Base-by-base conservation (phyloP, 306 rosid species). In the Dalbergia oliveri region DNA sequence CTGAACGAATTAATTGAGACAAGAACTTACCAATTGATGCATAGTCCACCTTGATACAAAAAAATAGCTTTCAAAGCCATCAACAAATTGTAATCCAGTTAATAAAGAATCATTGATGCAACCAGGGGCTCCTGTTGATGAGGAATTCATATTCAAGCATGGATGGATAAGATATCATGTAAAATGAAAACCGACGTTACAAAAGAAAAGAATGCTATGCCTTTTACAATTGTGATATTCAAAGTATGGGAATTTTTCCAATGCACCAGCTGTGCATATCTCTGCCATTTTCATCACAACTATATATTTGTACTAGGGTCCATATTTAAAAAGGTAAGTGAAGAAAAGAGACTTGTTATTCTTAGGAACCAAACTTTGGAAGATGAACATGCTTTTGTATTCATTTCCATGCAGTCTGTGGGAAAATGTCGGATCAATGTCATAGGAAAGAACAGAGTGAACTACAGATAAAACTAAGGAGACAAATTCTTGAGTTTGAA, bases 41-140 rank as follows among this genome's bases (percentile, higher is more conserved):
- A 94, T 90, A 13, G 91, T 86, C 99, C 99, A 94, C 88, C 97
- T 89, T 84, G 93, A 88, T 73, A 94, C 95, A 76, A 91, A 94
- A 89, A 94, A 87, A 63, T 79, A 78, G 87, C 95, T 90, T 84
- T 89, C 86, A 72, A 91, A 83, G 66, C 99, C 99, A 72, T 94
- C 94, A 68, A 93, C 97, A 88, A 91, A 94, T 84, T 91, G 89
- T 73, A 95, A 79, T 78, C 99, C 99, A 84, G 97, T 95, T 83
- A 95, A 84, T 76, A 95, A 89, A 82, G 93, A 83, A 87, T 93
- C 97, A 68, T 90, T 93, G 84, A 95, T 69, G 90, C 94, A 90
- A 68, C 98, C 98, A 26, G 99, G 98, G 53, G 99, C 99, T 61
- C 99, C 99, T 95, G 97, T 84, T 82, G 84, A 81, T 67, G 51